Evolutionary conservation across 345 rosid species (phyloP).

Genomic region (Citrus mangshanensis): DNA sequence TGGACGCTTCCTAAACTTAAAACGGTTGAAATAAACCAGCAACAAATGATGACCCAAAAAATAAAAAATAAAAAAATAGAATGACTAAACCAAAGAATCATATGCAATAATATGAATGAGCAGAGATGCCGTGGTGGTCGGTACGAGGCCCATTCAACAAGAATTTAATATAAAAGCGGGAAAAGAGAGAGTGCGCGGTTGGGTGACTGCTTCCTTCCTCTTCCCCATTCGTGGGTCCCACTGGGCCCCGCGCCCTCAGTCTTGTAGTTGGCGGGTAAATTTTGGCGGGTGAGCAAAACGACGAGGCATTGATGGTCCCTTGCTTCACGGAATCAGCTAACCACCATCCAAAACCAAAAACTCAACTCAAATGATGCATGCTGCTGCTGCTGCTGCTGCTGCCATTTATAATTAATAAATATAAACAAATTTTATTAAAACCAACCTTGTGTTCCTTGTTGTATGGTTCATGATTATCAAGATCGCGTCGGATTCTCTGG

Average conservation of each 20-base stretch:
- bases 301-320: conserved; percentile 4
- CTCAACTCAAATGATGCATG: neutral
- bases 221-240: conserved; percentile 12
- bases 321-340: conserved; percentile 7
- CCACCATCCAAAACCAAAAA: neutral
- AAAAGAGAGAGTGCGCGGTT: neutral
- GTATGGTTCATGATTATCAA: neutral
- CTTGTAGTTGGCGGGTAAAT: conserved; percentile 28
- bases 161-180: neutral
- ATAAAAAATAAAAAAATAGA: no score
- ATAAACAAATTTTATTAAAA: neutral
- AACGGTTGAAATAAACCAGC: no score
- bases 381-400: neutral
- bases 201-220: neutral
- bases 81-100: no score
- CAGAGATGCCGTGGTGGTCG: no score
- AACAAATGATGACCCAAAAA: no score
- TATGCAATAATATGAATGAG: no score
- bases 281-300: conserved; percentile 38
- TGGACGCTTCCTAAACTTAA: no score
- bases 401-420: no score
- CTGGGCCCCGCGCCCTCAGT: neutral
- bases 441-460: neutral
- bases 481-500: neutral
- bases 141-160: neutral